phyloP scores from a whole-genome alignment of 1,284 basidiomycete species.

The Cystodermella granulosa region DNA sequence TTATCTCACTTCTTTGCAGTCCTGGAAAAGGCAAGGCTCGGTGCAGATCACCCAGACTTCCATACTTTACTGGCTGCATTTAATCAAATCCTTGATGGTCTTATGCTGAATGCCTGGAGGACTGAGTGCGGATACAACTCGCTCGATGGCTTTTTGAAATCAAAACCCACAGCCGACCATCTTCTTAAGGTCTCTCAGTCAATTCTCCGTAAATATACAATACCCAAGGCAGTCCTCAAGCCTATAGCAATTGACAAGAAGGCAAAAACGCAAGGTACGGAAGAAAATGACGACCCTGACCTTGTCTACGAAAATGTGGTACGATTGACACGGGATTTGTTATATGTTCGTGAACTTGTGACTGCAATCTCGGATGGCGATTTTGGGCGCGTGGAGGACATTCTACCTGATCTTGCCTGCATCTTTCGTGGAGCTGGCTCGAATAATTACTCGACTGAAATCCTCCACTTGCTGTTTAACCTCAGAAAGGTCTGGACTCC shows the following conservation, averaged over 20 bases:
- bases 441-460: conserved; percentile 18
- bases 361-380: conserved; percentile 23
- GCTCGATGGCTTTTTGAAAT: conserved; percentile 9
- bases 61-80: conserved; percentile 25
- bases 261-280: not conserved
- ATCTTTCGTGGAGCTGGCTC: conserved; percentile 17
- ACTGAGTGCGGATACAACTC: conserved; percentile 15
- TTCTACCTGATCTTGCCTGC: conserved; percentile 24
- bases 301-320: conserved; percentile 15
- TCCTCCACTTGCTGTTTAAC: conserved; percentile 13
- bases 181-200: conserved; percentile 9
- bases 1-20: conserved; percentile 22
- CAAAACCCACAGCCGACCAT: conserved; percentile 11
- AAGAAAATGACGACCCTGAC: conserved; percentile 6
- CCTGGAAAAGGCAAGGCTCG: conserved; percentile 21
- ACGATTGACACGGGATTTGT: conserved; percentile 20
- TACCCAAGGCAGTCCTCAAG: conserved; percentile 2
- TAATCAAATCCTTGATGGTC: conserved; percentile 24
- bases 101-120: conserved; percentile 27
- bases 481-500: conserved; percentile 18
- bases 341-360: conserved; percentile 22
- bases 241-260: not conserved
- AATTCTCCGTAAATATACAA: conserved; percentile 8
- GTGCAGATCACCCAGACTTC: conserved; percentile 26
- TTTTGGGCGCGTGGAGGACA: conserved; percentile 19